Evolutionary conservation across 495 filamentous ascomycete genomes (phyloP).

Genomic region (Poronia punctata): DNA sequence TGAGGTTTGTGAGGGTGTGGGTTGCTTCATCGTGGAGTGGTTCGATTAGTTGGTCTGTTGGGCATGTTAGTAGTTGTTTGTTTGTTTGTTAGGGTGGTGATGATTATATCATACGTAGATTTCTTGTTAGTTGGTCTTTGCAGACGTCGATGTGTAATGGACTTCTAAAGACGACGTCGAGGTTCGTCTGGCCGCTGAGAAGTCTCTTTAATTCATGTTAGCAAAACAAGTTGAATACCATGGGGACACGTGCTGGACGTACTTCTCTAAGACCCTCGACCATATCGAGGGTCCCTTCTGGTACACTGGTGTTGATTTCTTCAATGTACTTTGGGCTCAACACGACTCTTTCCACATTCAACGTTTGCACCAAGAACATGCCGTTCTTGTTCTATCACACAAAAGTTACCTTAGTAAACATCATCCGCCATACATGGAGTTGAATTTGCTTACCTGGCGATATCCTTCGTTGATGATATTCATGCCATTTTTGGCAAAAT

Average conservation of each 20-base stretch:
- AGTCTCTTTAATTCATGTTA: constrained; percentile 9
- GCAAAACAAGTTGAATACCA: neutral
- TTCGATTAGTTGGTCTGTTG: constrained; percentile 9
- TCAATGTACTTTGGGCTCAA: constrained; percentile 17
- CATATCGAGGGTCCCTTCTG: constrained; percentile 11
- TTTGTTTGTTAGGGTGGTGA: too few relatives aligned
- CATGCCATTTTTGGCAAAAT: constrained; percentile 12
- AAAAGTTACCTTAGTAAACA: neutral
- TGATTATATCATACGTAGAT: constrained; percentile 2
- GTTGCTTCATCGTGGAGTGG: constrained; percentile 10
- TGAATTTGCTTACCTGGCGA: constrained; percentile 3
- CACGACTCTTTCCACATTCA: constrained; percentile 14
- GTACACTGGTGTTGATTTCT: constrained; percentile 14
- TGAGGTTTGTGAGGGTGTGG: constrained; percentile 7
- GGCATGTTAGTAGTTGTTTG: neutral
- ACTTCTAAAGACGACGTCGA: constrained; percentile 14
- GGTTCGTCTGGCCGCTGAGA: constrained; percentile 11
- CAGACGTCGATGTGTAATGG: constrained; percentile 13
- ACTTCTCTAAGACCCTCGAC: constrained; percentile 13
- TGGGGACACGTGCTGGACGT: neutral
- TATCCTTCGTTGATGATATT: constrained; percentile 14
- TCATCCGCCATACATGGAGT: neutral
- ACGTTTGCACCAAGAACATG: constrained; percentile 14
- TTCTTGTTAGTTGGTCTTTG: constrained; percentile 12
- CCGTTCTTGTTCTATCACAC: constrained; percentile 8